Conservation (phyloP, 139 green algal species). For the Spirogloea muscicola region DNA sequence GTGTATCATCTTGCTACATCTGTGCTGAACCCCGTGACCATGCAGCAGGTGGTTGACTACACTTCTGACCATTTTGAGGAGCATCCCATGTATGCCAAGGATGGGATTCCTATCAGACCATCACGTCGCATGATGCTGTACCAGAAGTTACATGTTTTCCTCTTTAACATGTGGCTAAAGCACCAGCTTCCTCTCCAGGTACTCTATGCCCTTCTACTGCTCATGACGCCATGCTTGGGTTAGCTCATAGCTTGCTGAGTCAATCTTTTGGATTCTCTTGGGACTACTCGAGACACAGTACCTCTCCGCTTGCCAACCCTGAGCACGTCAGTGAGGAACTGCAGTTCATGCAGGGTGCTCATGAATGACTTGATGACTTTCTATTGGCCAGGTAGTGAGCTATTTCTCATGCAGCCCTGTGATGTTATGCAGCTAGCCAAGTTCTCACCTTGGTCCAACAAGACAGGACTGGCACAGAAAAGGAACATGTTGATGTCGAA, state of each 20-base stretch:
- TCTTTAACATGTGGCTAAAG: slow-evolving; percentile 22
- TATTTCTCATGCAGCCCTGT: too few species aligned
- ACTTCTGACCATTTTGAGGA: slow-evolving; percentile 24
- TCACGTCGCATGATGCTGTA: slow-evolving; percentile 21
- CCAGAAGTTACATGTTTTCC: neutral
- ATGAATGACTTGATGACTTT: too few species aligned
- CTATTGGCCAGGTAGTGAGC: too few species aligned
- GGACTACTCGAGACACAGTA: too few species aligned
- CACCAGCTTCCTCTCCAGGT: slow-evolving; percentile 42
- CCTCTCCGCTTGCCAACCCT: too few species aligned
- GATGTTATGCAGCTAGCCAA: too few species aligned
- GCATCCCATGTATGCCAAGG: slow-evolving; percentile 23
- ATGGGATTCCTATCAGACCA: slow-evolving; percentile 15
- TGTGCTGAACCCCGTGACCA: slow-evolving; percentile 32
- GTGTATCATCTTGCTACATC: slow-evolving; percentile 48
- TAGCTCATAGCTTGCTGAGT: too few species aligned
- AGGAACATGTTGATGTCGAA: slow-evolving; percentile 29
- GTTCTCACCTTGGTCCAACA: neutral
- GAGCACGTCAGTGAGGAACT: too few species aligned
- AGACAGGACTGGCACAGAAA: neutral
- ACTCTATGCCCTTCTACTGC: too few species aligned
- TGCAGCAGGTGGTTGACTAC: neutral
- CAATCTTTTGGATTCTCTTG: too few species aligned
- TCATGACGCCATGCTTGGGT: too few species aligned
- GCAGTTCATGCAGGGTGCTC: too few species aligned